phyloP scores from a whole-genome alignment of 2,329 filamentous ascomycete species.

The Talaromyces piceae region DNA sequence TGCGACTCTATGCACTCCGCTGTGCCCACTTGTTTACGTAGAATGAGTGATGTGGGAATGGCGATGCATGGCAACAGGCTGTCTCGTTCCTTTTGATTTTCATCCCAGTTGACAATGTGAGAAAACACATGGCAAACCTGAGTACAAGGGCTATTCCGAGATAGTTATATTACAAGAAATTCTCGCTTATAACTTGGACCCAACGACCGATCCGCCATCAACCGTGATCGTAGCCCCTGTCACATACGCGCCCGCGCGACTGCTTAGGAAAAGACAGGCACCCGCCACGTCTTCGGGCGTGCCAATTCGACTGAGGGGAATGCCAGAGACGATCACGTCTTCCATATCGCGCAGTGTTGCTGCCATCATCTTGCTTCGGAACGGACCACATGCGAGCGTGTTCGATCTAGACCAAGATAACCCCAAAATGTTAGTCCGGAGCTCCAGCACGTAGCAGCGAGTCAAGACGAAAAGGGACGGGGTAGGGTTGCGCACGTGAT shows the following conservation, averaged over 20 bases:
- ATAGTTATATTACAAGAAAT: too few relatives aligned
- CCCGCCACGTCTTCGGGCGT: constrained; percentile 62
- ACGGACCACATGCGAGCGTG: constrained; percentile 63
- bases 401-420: constrained; percentile 46
- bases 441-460: too few relatives aligned
- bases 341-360: constrained; percentile 45
- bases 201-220: constrained; percentile 48
- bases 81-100: too few relatives aligned
- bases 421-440: constrained; percentile 29
- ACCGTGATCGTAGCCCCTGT: constrained; percentile 59
- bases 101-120: too few relatives aligned
- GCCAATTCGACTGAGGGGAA: constrained; percentile 62
- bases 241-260: constrained; percentile 58
- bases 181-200: constrained; percentile 37
- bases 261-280: constrained; percentile 62
- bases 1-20: too few relatives aligned
- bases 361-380: constrained; percentile 49
- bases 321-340: constrained; percentile 45
- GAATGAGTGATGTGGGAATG: too few relatives aligned
- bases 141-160: too few relatives aligned
- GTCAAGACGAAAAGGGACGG: not conserved
- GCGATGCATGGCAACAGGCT: too few relatives aligned
- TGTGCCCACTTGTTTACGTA: too few relatives aligned
- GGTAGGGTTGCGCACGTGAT: constrained; percentile 37
- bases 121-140: too few relatives aligned